Evolutionary conservation across 179 eudicot genomes (phyloP).

Genomic region (Silene coronaria): DNA sequence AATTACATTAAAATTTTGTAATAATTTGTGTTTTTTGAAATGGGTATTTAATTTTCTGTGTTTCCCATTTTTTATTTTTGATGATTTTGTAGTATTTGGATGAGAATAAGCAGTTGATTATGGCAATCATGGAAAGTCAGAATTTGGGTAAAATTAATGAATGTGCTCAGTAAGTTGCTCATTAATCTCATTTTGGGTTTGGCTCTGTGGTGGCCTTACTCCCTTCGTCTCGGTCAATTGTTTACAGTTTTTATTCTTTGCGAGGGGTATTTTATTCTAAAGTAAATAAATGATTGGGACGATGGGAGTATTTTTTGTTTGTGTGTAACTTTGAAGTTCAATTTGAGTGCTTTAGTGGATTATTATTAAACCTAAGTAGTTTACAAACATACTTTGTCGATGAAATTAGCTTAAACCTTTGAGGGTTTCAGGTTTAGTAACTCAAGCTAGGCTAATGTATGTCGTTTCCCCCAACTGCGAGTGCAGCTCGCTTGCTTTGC

Average conservation of each 20-base stretch:
- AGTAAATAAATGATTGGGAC: too few relatives aligned
- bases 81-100: constrained; percentile 64
- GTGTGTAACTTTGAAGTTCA: neutral
- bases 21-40: neutral
- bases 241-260: too few relatives aligned
- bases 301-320: neutral
- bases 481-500: neutral
- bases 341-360: neutral
- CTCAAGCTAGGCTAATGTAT: neutral
- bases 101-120: constrained; percentile 87
- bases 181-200: neutral
- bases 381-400: neutral
- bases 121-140: constrained; percentile 89
- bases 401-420: neutral
- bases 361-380: neutral
- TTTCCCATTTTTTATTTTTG: neutral
- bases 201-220: neutral
- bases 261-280: too few relatives aligned
- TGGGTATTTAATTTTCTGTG: neutral
- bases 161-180: constrained; percentile 83
- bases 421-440: neutral
- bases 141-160: constrained; percentile 87
- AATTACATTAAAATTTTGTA: neutral
- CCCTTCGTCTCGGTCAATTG: too few relatives aligned
- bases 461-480: neutral